A percentile compares a stretch with the other conserved stretches of the same genome.
These are phyloP conservation scores for Chiua virens DNA, from an alignment of 768 basidiomycete species.

Conservation along the genomic window DNA sequence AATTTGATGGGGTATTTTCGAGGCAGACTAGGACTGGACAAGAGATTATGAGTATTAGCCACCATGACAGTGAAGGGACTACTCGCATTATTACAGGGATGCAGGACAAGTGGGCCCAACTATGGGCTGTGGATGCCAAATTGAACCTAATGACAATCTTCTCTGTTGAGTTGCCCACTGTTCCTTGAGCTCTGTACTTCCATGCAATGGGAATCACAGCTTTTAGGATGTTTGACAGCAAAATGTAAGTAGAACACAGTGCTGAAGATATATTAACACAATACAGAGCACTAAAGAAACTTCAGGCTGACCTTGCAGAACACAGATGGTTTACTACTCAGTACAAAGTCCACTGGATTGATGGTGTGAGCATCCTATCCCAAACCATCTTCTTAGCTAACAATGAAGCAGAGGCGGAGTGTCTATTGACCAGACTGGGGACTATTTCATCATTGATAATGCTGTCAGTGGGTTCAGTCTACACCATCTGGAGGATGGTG, in stretches of 20 bases:
- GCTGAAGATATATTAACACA: too few relatives aligned
- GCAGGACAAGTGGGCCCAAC: not conserved
- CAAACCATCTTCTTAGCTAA: not conserved
- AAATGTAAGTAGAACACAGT: not conserved
- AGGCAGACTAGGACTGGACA: constrained; percentile 1
- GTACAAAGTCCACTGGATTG: not conserved
- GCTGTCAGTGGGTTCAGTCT: not conserved
- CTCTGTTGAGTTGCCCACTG: not conserved
- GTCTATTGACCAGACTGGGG: not conserved
- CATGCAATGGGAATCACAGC: not conserved
- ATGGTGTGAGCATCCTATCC: not conserved
- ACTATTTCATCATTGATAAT: not conserved
- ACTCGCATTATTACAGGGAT: not conserved
- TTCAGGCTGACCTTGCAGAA: not conserved
- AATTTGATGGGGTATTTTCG: constrained; percentile 1
- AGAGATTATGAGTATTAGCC: constrained; percentile 8
- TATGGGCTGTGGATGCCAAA: not conserved
- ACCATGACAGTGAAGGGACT: not conserved
- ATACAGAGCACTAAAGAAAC: not conserved
- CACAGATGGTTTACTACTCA: not conserved
- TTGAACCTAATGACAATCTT: not conserved
- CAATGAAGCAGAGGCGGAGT: not conserved
- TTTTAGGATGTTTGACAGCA: constrained; percentile 4
- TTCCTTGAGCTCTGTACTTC: not conserved
- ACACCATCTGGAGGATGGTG: constrained; percentile 2